Percentiles rank a stretch among this genome's conserved stretches.
These are phyloP conservation scores for Auricularia cornea DNA, from an alignment of 768 basidiomycete genomes.

Conservation along the genomic window DNA sequence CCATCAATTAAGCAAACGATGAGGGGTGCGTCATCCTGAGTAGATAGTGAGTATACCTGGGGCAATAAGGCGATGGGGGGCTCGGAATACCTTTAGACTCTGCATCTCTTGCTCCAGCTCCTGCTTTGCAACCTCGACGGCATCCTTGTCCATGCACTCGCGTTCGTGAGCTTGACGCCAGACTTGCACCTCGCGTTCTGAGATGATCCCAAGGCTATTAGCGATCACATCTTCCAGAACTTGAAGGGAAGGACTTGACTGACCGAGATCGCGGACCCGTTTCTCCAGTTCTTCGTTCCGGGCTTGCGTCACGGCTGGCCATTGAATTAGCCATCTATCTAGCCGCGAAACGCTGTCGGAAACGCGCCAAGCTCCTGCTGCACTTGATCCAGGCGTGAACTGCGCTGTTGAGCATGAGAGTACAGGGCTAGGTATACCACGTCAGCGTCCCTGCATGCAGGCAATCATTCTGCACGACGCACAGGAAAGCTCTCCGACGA, in stretches of 20 bases:
- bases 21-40: constrained; percentile 53
- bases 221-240: too few species aligned
- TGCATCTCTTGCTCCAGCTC: not conserved
- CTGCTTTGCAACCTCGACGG: not conserved
- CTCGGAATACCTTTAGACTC: not conserved
- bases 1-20: constrained; percentile 59
- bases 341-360: not conserved
- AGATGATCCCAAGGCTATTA: too few species aligned
- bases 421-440: not conserved
- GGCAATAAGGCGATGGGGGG: too few species aligned
- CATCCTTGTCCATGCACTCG: not conserved
- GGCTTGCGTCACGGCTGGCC: not conserved
- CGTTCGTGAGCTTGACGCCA: not conserved
- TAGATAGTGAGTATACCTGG: not conserved
- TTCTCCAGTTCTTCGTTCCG: not conserved
- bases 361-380: not conserved
- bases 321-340: not conserved
- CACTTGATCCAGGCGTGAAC: not conserved
- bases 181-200: not conserved
- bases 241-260: not conserved
- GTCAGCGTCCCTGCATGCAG: not conserved
- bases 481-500: not conserved
- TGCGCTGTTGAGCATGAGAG: not conserved
- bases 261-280: not conserved
- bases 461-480: not conserved